Evolutionary conservation across 2,329 filamentous ascomycete genomes (phyloP).

Genomic region (Colletotrichum sp.): DNA sequence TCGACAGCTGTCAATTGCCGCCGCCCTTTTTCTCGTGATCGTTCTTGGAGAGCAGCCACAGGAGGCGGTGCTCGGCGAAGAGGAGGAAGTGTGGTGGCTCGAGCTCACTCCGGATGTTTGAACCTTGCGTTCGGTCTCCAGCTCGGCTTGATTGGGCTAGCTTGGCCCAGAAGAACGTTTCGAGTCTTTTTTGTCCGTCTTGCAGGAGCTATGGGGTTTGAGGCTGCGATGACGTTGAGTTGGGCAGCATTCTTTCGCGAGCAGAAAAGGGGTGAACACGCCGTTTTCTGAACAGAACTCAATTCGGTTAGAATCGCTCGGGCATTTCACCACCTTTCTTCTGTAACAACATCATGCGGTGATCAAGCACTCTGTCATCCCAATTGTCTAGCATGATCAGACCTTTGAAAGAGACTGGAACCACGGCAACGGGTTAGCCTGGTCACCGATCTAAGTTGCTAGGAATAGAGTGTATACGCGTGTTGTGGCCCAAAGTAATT

Average conservation of each 20-base stretch:
- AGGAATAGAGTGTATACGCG: no score
- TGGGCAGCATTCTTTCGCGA: not conserved
- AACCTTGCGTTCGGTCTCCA: not conserved
- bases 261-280: not conserved
- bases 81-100: not conserved
- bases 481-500: no score
- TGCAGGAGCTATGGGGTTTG: not conserved
- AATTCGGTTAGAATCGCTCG: not conserved
- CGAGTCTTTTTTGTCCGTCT: not conserved
- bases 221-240: not conserved
- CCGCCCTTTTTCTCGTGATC: not conserved
- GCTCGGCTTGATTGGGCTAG: not conserved
- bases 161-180: not conserved
- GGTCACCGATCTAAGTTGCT: no score
- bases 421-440: no score
- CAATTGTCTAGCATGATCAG: not conserved
- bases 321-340: not conserved
- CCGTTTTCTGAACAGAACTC: not conserved
- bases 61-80: not conserved
- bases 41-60: not conserved
- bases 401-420: not conserved
- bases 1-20: not conserved
- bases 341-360: not conserved
- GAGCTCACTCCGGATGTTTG: not conserved
- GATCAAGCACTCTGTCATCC: not conserved